phyloP scores from a whole-genome alignment of 2,329 filamentous ascomycete species.

The Fusarium gaditjirri region DNA sequence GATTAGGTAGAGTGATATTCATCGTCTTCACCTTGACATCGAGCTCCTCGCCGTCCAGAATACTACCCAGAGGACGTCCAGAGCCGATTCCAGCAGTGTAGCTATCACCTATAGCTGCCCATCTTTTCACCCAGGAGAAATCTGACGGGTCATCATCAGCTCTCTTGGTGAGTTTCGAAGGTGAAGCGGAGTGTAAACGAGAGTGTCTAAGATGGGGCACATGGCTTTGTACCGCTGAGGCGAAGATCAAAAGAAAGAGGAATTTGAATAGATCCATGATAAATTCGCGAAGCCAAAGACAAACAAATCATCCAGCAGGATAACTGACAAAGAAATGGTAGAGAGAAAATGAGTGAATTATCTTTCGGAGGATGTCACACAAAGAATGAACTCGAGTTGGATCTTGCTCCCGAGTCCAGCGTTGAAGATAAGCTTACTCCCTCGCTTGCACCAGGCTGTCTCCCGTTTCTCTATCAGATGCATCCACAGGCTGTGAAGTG shows the following conservation, averaged over 20 bases:
- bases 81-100: background rate
- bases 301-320: too few relatives aligned
- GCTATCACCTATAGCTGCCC: background rate
- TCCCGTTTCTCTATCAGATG: too few relatives aligned
- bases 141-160: background rate
- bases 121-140: background rate
- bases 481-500: too few relatives aligned
- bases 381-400: too few relatives aligned
- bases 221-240: accelerated
- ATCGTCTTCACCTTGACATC: accelerated
- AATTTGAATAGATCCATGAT: too few relatives aligned
- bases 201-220: accelerated
- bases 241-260: accelerated
- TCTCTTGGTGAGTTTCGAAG: accelerated
- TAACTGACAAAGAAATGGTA: too few relatives aligned
- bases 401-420: too few relatives aligned
- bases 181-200: background rate
- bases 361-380: too few relatives aligned
- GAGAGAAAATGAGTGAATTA: too few relatives aligned
- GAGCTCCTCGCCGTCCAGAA: accelerated
- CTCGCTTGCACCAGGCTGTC: too few relatives aligned
- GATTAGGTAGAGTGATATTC: accelerated
- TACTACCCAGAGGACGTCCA: accelerated
- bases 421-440: too few relatives aligned
- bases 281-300: too few relatives aligned